Conservation (phyloP, 2,329 filamentous ascomycete genomes). For the Claviceps quebecensis region DNA sequence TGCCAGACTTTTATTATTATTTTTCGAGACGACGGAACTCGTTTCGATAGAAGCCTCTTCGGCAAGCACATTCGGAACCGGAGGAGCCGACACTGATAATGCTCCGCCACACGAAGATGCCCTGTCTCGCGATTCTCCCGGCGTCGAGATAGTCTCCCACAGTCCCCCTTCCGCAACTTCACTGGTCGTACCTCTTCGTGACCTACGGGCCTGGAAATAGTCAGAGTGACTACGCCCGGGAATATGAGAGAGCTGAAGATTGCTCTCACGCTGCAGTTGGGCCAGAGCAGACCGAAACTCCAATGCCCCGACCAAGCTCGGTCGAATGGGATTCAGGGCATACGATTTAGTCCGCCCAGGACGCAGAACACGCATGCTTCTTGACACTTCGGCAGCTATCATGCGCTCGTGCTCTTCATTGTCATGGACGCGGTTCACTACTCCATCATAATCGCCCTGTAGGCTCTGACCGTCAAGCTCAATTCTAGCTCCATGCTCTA, state of each 20-base stretch:
- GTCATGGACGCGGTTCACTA: slow-evolving; percentile 27
- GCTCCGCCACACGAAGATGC: slow-evolving; percentile 8
- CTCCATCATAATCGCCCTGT: slow-evolving; percentile 21
- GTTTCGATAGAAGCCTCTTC: not conserved
- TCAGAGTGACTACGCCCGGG: slow-evolving; percentile 43
- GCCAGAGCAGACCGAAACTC: slow-evolving; percentile 86
- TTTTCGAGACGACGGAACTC: not conserved
- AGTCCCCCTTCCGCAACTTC: slow-evolving; percentile 10
- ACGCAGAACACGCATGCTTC: slow-evolving; percentile 80
- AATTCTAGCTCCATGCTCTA: slow-evolving; percentile 33
- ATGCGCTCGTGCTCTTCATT: slow-evolving; percentile 45
- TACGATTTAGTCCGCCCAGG: slow-evolving; percentile 50
- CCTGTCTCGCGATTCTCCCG: slow-evolving; percentile 7
- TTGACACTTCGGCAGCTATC: slow-evolving; percentile 70
- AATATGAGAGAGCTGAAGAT: slow-evolving; percentile 56
- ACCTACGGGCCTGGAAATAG: slow-evolving; percentile 13
- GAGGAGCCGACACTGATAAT: slow-evolving; percentile 1
- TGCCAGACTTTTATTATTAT: not conserved
- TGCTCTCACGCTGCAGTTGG: slow-evolving; percentile 72
- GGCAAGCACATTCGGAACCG: not conserved
- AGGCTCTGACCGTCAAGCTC: slow-evolving; percentile 27
- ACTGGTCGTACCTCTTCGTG: slow-evolving; percentile 16
- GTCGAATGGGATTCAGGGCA: slow-evolving; percentile 65
- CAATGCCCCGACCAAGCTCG: slow-evolving; percentile 81
- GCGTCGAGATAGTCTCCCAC: slow-evolving; percentile 2